Evolutionary conservation across 208 protist genomes (phyloP).

Genomic region (Polymyxa betae): DNA sequence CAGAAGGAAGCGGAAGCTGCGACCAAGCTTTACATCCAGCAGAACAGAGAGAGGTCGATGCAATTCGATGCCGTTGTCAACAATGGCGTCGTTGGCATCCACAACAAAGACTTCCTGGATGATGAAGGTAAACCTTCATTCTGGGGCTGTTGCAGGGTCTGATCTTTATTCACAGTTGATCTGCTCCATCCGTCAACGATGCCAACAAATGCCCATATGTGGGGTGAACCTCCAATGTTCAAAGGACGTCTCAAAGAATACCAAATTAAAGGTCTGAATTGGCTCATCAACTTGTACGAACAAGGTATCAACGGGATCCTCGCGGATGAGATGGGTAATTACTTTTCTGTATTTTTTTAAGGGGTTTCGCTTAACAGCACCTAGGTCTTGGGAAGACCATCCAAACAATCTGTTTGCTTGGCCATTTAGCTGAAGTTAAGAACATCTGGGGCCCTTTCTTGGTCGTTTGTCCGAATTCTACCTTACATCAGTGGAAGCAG

Average conservation of each 20-base stretch:
- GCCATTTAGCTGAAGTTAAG: conserved; percentile 58
- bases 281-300: conserved; percentile 91
- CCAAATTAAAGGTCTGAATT: conserved; percentile 97
- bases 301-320: conserved; percentile 96
- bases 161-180: conserved; percentile 9
- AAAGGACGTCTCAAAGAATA: conserved; percentile 88
- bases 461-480: conserved; percentile 58
- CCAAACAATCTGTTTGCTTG: conserved; percentile 60
- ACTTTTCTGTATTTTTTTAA: conserved; percentile 68
- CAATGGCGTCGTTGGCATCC: background rate
- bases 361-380: background rate
- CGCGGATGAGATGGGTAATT: conserved; percentile 98
- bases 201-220: conserved; percentile 39
- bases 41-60: background rate
- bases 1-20: background rate
- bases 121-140: conserved; percentile 17
- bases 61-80: background rate
- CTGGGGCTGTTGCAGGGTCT: background rate
- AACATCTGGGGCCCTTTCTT: conserved; percentile 62
- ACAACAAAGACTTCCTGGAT: background rate
- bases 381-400: conserved; percentile 80
- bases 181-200: conserved; percentile 58
- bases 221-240: conserved; percentile 64
- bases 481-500: conserved; percentile 60
- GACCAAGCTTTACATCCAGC: conserved; percentile 42